phyloP scores from a whole-genome alignment of 495 filamentous ascomycete genomes.

The Penicillium salamii region DNA sequence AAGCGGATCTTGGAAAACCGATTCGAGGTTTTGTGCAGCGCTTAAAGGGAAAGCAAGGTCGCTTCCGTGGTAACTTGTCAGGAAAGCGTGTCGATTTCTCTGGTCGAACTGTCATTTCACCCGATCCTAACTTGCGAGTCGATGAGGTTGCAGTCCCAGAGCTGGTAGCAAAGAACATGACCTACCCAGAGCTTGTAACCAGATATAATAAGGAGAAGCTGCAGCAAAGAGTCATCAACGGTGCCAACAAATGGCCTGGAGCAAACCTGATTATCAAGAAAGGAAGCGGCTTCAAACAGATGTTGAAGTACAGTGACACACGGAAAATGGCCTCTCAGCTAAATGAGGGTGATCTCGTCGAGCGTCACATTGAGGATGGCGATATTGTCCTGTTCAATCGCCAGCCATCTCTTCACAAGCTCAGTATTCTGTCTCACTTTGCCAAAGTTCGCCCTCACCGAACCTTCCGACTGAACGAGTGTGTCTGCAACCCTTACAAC shows the following conservation, averaged over 20 bases:
- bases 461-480: slow-evolving; percentile 96
- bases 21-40: slow-evolving; percentile 93
- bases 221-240: slow-evolving; percentile 65
- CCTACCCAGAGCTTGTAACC: slow-evolving; percentile 86
- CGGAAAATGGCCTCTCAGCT: slow-evolving; percentile 66
- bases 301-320: slow-evolving; percentile 70
- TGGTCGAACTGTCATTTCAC: slow-evolving; percentile 93
- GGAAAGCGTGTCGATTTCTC: slow-evolving; percentile 99
- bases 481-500: slow-evolving; percentile 97
- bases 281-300: slow-evolving; percentile 62
- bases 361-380: slow-evolving; percentile 91
- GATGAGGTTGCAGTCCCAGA: slow-evolving; percentile 91
- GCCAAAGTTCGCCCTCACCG: slow-evolving; percentile 92
- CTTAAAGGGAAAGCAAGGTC: slow-evolving; percentile 94
- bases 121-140: slow-evolving; percentile 90
- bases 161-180: slow-evolving; percentile 88
- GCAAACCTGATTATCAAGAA: slow-evolving; percentile 81
- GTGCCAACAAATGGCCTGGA: slow-evolving; percentile 75
- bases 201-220: slow-evolving; percentile 82
- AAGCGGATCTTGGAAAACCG: slow-evolving; percentile 69
- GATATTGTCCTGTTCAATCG: slow-evolving; percentile 98
- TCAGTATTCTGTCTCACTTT: slow-evolving; percentile 92
- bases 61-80: slow-evolving; percentile 93
- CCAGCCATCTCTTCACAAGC: slow-evolving; percentile 95
- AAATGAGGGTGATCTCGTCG: slow-evolving; percentile 81